A percentile compares a stretch with the other conserved stretches of the same genome.
These are phyloP conservation scores for Eruca vesicaria DNA, from an alignment of 441 rosid genomes.

Conservation along the genomic window DNA sequence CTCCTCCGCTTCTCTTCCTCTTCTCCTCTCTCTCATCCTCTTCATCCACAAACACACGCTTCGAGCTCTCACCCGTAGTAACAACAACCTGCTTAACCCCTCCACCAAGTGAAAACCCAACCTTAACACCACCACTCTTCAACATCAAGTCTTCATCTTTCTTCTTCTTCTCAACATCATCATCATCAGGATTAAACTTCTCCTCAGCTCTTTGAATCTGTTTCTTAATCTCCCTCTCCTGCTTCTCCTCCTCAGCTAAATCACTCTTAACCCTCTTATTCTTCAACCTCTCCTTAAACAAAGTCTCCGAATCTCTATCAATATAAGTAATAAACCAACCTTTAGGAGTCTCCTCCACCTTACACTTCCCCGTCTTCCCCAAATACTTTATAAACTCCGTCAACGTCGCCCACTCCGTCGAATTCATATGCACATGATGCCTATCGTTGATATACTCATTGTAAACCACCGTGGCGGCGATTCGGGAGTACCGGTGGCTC, in stretches of 20 bases:
- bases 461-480: not conserved
- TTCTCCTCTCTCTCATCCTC: conserved; percentile 34
- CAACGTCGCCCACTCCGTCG: conserved; percentile 85
- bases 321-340: conserved; percentile 97
- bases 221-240: conserved; percentile 70
- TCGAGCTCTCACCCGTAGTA: conserved; percentile 49
- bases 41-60: conserved; percentile 58
- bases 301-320: conserved; percentile 80
- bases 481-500: conserved; percentile 28
- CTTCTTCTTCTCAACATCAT: conserved; percentile 24
- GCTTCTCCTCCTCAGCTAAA: conserved; percentile 87
- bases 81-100: conserved; percentile 12
- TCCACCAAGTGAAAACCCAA: conserved; percentile 69
- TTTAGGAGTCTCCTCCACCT: conserved; percentile 93
- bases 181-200: conserved; percentile 34
- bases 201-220: conserved; percentile 85
- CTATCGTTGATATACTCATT: conserved; percentile 42
- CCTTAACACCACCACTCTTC: conserved; percentile 63
- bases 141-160: conserved; percentile 37
- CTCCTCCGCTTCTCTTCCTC: conserved; percentile 31
- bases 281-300: conserved; percentile 83
- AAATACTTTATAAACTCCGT: conserved; percentile 86
- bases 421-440: conserved; percentile 89
- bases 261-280: conserved; percentile 77
- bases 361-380: conserved; percentile 82